Conservation (phyloP, 805 yeast genomes). For the Spathaspora girioi region DNA sequence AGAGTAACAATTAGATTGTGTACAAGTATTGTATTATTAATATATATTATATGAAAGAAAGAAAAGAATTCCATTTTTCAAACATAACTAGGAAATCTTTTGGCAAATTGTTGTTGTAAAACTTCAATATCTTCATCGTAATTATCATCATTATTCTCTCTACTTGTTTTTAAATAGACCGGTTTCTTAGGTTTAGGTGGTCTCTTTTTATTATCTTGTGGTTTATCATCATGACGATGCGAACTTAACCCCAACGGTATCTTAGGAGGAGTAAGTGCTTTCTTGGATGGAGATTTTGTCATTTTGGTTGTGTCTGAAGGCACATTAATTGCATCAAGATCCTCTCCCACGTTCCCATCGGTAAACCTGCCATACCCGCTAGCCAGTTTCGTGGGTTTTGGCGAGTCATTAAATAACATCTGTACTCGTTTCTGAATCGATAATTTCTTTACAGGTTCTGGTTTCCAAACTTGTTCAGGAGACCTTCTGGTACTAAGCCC, state of each 20-base stretch:
- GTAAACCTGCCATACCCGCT: slow-evolving; percentile 80
- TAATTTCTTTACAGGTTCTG: slow-evolving; percentile 17
- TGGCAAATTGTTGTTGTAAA: slow-evolving; percentile 53
- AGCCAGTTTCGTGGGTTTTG: slow-evolving; percentile 60
- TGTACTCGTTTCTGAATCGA: slow-evolving; percentile 56
- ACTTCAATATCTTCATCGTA: slow-evolving; percentile 46
- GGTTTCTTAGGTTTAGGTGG: slow-evolving; percentile 73
- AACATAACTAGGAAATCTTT: slow-evolving; percentile 59
- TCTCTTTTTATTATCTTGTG: slow-evolving; percentile 28
- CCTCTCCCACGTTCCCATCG: slow-evolving; percentile 35
- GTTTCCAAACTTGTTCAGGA: not conserved
- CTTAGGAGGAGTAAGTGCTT: slow-evolving; percentile 27
- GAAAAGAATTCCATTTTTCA: too few species aligned
- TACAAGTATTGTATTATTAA: not conserved
- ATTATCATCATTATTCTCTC: not conserved
- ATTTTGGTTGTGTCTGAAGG: slow-evolving; percentile 3
- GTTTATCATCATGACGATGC: slow-evolving; percentile 1
- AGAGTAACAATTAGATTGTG: slow-evolving; percentile 1
- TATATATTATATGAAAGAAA: not conserved
- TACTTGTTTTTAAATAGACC: slow-evolving; percentile 34
- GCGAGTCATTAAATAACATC: slow-evolving; percentile 41
- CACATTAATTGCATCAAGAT: slow-evolving; percentile 27
- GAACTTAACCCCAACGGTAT: slow-evolving; percentile 31
- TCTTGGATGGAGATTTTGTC: slow-evolving; percentile 1
- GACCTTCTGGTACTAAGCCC: not conserved